Evolutionary conservation across 177 flowering plant species (phyloP).

Genomic region (Telopea speciosissima): DNA sequence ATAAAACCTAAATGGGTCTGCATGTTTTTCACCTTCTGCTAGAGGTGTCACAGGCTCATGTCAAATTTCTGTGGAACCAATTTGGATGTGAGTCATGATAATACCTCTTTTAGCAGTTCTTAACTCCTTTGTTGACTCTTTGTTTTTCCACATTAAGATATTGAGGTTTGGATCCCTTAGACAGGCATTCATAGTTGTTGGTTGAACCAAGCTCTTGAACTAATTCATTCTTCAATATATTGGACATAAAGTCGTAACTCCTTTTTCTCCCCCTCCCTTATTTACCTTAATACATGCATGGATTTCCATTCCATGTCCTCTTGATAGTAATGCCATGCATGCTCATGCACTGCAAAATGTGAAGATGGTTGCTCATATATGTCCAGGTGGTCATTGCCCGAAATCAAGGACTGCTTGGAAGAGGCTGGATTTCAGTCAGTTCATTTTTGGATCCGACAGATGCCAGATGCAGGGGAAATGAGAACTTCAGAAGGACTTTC

Average conservation of each 20-base stretch:
- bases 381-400: constrained; percentile 92
- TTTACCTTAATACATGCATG: background rate
- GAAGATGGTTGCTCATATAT: background rate
- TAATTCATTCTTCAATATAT: too few relatives aligned
- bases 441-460: constrained; percentile 80
- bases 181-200: too few relatives aligned
- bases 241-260: background rate
- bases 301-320: background rate
- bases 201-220: too few relatives aligned
- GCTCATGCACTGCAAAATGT: background rate
- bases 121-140: too few relatives aligned
- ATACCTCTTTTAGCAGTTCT: too few relatives aligned
- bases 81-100: too few relatives aligned
- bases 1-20: too few relatives aligned
- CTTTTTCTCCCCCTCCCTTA: background rate
- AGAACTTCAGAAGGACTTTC: constrained; percentile 52
- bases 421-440: constrained; percentile 60
- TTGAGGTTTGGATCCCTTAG: too few relatives aligned
- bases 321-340: background rate
- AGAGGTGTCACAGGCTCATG: too few relatives aligned
- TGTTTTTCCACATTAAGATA: too few relatives aligned
- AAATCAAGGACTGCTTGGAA: constrained; percentile 84
- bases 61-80: too few relatives aligned
- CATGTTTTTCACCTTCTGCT: too few relatives aligned
- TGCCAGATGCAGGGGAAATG: constrained; percentile 55